phyloP scores from a whole-genome alignment of 495 filamentous ascomycete genomes.

The Antarctomyces pellizariae region DNA sequence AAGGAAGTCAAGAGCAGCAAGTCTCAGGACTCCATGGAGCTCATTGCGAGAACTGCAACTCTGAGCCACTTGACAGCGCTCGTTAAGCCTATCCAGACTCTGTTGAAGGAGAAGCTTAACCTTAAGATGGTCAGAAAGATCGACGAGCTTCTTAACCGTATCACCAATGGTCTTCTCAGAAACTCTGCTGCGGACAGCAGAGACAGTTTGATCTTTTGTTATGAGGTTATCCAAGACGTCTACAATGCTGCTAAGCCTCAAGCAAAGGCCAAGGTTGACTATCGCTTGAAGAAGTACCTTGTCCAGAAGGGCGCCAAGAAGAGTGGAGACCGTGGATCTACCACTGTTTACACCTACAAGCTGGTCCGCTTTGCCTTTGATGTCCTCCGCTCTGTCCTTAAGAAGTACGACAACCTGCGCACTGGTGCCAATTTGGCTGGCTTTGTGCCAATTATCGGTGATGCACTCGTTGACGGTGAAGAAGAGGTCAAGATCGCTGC shows the following conservation, averaged over 20 bases:
- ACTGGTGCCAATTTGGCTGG: constrained; percentile 57
- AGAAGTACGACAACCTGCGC: constrained; percentile 56
- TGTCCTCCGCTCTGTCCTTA: constrained; percentile 53
- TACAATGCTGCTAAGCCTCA: constrained; percentile 33
- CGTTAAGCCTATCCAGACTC: constrained; percentile 45
- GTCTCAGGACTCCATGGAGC: constrained; percentile 91
- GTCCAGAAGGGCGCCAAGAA: constrained; percentile 53
- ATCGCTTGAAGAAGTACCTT: constrained; percentile 45
- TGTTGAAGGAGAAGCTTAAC: constrained; percentile 65
- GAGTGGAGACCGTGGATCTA: constrained; percentile 36
- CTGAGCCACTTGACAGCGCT: constrained; percentile 49
- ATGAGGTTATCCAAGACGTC: constrained; percentile 72
- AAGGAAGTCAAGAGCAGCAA: constrained; percentile 96
- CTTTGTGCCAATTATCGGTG: constrained; percentile 72
- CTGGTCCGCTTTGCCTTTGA: constrained; percentile 70
- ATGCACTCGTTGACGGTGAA: constrained; percentile 55
- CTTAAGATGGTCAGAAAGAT: constrained; percentile 61
- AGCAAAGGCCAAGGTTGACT: constrained; percentile 24
- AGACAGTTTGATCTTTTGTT: constrained; percentile 74
- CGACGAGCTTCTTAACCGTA: constrained; percentile 68
- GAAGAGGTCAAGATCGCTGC: constrained; percentile 80
- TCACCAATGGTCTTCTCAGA: constrained; percentile 55
- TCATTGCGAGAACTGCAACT: constrained; percentile 61
- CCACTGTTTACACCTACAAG: constrained; percentile 60
- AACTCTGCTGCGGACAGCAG: constrained; percentile 54